Evolutionary conservation across 2,329 filamentous ascomycete species (phyloP), one percentile per base, ranked within the genome.

Genomic region (Fusarium zealandicum): DNA sequence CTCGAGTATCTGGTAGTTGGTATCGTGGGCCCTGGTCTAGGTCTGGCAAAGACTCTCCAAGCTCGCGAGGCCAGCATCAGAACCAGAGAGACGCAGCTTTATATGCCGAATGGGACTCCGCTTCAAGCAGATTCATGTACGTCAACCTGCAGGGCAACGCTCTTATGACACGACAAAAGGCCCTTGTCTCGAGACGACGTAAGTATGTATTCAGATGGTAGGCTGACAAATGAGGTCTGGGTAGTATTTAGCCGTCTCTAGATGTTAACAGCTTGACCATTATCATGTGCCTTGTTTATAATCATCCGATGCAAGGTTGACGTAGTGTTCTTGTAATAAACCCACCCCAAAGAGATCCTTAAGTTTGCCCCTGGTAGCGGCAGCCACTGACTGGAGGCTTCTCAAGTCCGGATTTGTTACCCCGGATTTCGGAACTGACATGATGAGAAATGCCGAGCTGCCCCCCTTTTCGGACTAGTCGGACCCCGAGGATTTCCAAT

Each of bases 381-480:
- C 20, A 25, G 28, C 28, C 28, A 31, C 13, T 5, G 12, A 31
- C 13, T 5, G 12, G 13, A 31, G 13, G 12, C 27, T 31, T 25
- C 28, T 31, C 28, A 3, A n/a, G 22, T 2, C 25, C 8, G 10
- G 20, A 17, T 31, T 38, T 7, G 11, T 22, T 63, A 58, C 60
- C 60, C 60, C 56, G n/a, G 60, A 63, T 63, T 63, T 63, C n/a
- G n/a, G 18, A 10, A 8, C 41, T 63, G 56, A 63, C 60, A 63
- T 60, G 55, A 63, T 62, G 37, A 25, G 36, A 22, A 28, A 42
- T 36, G 43, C 22, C 28, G 35, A 10, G 5, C 6, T 3, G 38
- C 6, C 28, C 54, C 58, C 14, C 54, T 52, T 54, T 56, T 63
- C 42, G 18, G 39, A 38, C 49, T 33, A 48, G 44, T 51, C 14